These are phyloP conservation scores for Bolboschoenoplectus hybrid DNA, from an alignment of 202 grass and related monocot species.

Conservation along the genomic window DNA sequence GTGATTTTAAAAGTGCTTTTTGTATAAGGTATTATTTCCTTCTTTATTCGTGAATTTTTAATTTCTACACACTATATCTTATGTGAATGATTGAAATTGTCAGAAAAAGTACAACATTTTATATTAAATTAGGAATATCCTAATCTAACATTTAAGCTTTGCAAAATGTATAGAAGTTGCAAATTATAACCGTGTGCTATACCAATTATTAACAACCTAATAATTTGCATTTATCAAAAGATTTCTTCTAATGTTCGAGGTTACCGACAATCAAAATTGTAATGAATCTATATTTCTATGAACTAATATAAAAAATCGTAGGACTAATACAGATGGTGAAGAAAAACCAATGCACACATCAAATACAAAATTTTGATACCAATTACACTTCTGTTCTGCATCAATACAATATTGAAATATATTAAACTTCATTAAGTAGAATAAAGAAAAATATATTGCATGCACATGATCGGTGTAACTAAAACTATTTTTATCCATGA, in stretches of 20 bases:
- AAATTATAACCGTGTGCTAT: no score
- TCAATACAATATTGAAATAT: no score
- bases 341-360: no score
- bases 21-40: neutral
- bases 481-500: no score
- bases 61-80: neutral
- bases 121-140: neutral
- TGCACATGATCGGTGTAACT: no score
- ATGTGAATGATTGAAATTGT: neutral
- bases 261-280: neutral
- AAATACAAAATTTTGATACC: no score
- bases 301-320: neutral
- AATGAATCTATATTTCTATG: neutral
- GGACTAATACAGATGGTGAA: no score
- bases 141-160: neutral
- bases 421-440: no score
- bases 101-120: neutral
- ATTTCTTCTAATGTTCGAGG: neutral
- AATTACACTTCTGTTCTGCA: no score
- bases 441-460: no score
- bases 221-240: no score
- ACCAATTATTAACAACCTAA: no score
- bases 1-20: neutral
- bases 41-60: neutral
- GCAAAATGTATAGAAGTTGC: neutral